phyloP scores from a whole-genome alignment of 2,329 filamentous ascomycete species.

The Lomentospora prolificans region DNA sequence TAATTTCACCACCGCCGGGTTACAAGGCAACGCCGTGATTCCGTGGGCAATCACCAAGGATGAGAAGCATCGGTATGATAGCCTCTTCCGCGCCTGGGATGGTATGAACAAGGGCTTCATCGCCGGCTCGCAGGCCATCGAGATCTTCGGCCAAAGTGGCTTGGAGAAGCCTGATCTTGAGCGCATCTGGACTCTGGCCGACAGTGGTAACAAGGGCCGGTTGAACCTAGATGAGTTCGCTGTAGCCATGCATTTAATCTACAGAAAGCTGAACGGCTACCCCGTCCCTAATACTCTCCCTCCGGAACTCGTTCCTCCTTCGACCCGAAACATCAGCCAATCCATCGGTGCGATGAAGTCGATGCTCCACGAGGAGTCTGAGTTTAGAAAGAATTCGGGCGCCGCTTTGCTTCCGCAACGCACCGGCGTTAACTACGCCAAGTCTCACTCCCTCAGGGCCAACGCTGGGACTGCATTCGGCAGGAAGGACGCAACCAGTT shows the following conservation, averaged over 20 bases:
- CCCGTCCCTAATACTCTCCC: conserved; percentile 80
- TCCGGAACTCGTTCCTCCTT: conserved; percentile 86
- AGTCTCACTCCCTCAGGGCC: conserved; percentile 82
- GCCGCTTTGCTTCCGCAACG: conserved; percentile 87
- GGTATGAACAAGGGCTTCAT: conserved; percentile 89
- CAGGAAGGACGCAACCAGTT: conserved; percentile 91
- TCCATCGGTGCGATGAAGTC: conserved; percentile 91
- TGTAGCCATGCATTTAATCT: conserved; percentile 98
- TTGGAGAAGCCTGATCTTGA: conserved; percentile 85
- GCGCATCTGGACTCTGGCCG: conserved; percentile 86
- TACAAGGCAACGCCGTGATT: conserved; percentile 89
- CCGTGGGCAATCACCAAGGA: conserved; percentile 99
- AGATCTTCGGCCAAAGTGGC: conserved; percentile 95
- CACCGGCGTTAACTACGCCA: conserved; percentile 96
- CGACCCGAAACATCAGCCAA: conserved; percentile 83
- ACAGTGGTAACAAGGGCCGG: conserved; percentile 87
- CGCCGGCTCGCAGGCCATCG: conserved; percentile 82
- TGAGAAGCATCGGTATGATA: conserved; percentile 93
- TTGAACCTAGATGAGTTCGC: conserved; percentile 96
- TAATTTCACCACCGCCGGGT: conserved; percentile 71
- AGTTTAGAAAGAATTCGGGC: conserved; percentile 78
- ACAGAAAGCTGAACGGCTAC: conserved; percentile 92
- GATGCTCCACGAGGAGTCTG: conserved; percentile 80
- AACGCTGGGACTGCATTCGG: conserved; percentile 45
- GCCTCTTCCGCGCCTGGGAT: conserved; percentile 93